Evolutionary conservation across 139 green algal species (phyloP).

Genomic region (Nannochloris sp.): DNA sequence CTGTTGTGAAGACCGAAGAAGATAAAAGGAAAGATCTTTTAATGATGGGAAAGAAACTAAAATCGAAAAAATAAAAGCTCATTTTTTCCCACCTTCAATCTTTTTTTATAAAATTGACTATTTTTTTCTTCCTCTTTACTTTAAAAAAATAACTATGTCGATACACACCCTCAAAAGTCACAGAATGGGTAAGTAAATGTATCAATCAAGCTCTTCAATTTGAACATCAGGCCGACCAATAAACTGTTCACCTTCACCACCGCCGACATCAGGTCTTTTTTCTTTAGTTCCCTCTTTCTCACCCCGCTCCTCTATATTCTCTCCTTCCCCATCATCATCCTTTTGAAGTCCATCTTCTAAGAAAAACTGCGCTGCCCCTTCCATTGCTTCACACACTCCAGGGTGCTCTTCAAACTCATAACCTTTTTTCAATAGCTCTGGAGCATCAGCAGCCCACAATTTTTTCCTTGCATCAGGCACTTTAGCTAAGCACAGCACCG

Average conservation of each 20-base stretch:
- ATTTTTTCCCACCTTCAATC: background rate
- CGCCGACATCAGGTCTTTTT: background rate
- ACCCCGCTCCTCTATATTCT: background rate
- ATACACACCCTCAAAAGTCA: too few species aligned
- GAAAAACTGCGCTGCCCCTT: conserved; percentile 48
- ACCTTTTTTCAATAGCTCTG: conserved; percentile 46
- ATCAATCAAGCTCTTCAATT: conserved; percentile 19
- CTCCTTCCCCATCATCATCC: background rate
- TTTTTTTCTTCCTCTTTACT: background rate
- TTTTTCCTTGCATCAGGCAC: conserved; percentile 33
- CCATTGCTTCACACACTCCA: conserved; percentile 54
- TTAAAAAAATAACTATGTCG: too few species aligned
- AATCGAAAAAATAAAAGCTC: background rate
- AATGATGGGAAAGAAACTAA: background rate
- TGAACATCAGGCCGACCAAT: background rate
- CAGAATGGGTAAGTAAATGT: too few species aligned
- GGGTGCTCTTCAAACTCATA: conserved; percentile 58
- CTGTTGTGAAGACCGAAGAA: background rate
- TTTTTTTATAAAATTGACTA: background rate
- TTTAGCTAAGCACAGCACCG: conserved; percentile 45
- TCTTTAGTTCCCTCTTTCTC: background rate
- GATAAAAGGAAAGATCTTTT: background rate
- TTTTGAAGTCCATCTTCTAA: conserved; percentile 21
- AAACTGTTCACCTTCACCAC: background rate
- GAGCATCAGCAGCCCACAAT: conserved; percentile 60